These are phyloP conservation scores for Pythium dissimile DNA, from an alignment of 352 stramenopile species.

Conservation along the genomic window DNA sequence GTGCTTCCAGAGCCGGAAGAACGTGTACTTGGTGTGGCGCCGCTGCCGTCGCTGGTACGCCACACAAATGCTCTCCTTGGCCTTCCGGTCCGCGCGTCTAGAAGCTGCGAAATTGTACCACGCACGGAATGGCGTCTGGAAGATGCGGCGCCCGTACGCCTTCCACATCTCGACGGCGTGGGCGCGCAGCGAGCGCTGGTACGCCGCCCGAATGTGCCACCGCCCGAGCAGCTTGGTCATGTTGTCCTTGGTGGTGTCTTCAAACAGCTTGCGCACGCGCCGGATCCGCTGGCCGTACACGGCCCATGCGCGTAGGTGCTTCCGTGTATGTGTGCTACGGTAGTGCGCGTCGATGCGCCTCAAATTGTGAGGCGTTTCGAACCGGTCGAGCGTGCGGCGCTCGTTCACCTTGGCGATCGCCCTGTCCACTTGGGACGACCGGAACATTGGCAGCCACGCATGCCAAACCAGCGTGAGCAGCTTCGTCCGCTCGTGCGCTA, in stretches of 20 bases:
- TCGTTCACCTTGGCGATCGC: conserved; percentile 46
- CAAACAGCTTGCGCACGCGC: conserved; percentile 59
- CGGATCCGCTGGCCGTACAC: conserved; percentile 46
- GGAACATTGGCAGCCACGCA: conserved; percentile 50
- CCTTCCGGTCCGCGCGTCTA: conserved; percentile 31
- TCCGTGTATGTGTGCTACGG: conserved; percentile 34
- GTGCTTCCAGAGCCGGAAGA: conserved; percentile 82
- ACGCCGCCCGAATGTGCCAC: conserved; percentile 51
- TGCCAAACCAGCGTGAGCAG: conserved; percentile 26
- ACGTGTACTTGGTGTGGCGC: conserved; percentile 69
- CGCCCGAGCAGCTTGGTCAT: conserved; percentile 33
- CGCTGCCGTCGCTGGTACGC: conserved; percentile 61
- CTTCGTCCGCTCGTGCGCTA: conserved; percentile 34
- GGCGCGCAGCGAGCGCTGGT: conserved; percentile 49
- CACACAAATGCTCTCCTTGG: conserved; percentile 63
- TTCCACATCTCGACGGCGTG: conserved; percentile 56
- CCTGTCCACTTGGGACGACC: conserved; percentile 53
- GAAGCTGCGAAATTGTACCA: conserved; percentile 56
- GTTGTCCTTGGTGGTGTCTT: conserved; percentile 49
- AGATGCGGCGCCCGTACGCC: conserved; percentile 58
- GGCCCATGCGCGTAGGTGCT: conserved; percentile 57
- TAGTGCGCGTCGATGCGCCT: conserved; percentile 70
- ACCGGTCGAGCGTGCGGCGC: conserved; percentile 54
- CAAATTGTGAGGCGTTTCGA: conserved; percentile 70
- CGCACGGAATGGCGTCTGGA: conserved; percentile 65